Base-by-base conservation (phyloP, 2,329 filamentous ascomycete species). In the Trichoderma citrinoviride region DNA sequence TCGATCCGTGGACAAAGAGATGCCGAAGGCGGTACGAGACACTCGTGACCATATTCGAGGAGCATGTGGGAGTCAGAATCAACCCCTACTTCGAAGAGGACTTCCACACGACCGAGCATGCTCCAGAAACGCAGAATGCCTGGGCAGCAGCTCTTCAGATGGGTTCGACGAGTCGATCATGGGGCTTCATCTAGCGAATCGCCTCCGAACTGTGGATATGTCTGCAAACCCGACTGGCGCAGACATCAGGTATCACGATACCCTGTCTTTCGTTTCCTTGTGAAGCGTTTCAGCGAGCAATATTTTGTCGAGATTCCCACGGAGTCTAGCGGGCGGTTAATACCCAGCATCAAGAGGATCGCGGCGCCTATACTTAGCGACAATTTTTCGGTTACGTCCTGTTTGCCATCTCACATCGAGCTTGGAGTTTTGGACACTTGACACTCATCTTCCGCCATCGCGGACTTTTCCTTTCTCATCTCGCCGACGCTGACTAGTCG, bases 31-130 rank as follows among this genome's bases (percentile, higher is more conserved):
- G 77, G 57, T 81, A 81, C 68, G 76, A 79, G 15, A 70, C 73
- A 3, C 74, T 76, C 3, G 71, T 76, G 8, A 70, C 74, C 44
- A 74, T 81, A 27, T 68, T 81, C 27, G 73, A 79, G 61, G 71
- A 77, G 60, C 76, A 79, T 55, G 73, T 75, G 14, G 76, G 75
- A 8, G 74, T 80, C 46, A 76, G 73, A 58, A 68, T 80, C 8
- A 68, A 76, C 12, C 73, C 77, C 3, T 80, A 81, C 65, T 81
- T 79, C 65, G 79, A 80, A 52, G 79, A 80, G 64, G 78, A 81
- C 60, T 78, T 79, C 67, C 79, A 81, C 52, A 77, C 73, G 3
- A 72, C 73, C 7, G 73, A 78, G 50, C 79, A 81, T 62, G 77
- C 73, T 3, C 71, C 72, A 7, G 77, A 79, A 21, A 65, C 75